Evolutionary conservation across 306 rosid genomes (phyloP).

Genomic region (Dalbergia cochinchinensis): DNA sequence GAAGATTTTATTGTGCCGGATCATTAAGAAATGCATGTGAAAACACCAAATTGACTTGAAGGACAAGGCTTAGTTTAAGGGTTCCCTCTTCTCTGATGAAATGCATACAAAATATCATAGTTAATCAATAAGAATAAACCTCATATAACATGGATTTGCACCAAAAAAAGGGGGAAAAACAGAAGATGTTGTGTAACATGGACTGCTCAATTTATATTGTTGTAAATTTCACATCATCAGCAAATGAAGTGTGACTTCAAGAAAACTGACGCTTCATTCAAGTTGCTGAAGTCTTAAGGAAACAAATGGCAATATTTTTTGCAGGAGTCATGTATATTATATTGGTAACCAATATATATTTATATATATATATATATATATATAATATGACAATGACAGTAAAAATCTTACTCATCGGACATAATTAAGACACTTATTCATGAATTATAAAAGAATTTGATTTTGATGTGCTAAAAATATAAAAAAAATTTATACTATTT

Average conservation of each 20-base stretch:
- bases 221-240: too few relatives aligned
- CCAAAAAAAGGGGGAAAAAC: neutral
- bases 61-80: constrained; percentile 31
- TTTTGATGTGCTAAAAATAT: too few relatives aligned
- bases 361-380: neutral
- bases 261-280: too few relatives aligned
- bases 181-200: too few relatives aligned
- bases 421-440: neutral
- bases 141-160: neutral
- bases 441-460: neutral
- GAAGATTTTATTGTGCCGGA: neutral
- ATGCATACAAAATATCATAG: constrained; percentile 5
- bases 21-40: too few relatives aligned
- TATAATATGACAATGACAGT: neutral
- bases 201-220: too few relatives aligned
- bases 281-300: too few relatives aligned
- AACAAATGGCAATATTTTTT: too few relatives aligned
- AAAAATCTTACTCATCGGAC: neutral
- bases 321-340: neutral
- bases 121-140: neutral
- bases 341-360: neutral
- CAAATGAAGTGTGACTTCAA: too few relatives aligned
- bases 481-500: too few relatives aligned
- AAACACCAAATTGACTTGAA: neutral
- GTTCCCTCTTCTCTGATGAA: neutral